Evolutionary conservation across 2,329 filamentous ascomycete genomes (phyloP).

Genomic region (Mycosphaerella sp.): DNA sequence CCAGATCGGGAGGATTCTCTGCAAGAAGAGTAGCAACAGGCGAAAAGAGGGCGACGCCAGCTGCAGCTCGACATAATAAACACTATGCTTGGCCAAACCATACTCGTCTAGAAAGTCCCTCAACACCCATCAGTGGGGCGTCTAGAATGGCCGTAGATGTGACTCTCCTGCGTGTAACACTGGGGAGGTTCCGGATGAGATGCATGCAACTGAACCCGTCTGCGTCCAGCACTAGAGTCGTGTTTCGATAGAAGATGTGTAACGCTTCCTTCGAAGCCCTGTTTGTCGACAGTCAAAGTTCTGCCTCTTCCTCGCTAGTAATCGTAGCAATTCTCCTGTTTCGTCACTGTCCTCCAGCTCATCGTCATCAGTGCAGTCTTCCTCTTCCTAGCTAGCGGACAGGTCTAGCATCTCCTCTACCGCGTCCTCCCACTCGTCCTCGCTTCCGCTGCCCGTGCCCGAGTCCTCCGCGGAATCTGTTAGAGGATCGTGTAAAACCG

Average conservation of each 20-base stretch:
- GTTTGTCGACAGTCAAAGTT: not conserved
- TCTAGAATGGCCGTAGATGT: not conserved
- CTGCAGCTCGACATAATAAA: not conserved
- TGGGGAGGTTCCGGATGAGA: not conserved
- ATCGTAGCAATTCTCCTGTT: not conserved
- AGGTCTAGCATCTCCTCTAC: not conserved
- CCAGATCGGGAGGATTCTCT: not conserved
- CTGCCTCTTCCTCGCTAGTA: not conserved
- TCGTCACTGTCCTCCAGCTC: slow-evolving; percentile 2
- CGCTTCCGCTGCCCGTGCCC: not conserved
- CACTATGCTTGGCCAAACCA: slow-evolving; percentile 4
- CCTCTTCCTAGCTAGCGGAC: not conserved
- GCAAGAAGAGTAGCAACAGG: slow-evolving; percentile 7
- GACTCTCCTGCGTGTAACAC: not conserved
- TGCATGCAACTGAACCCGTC: slow-evolving; percentile 1
- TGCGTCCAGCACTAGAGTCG: slow-evolving; percentile 5
- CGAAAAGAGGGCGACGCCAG: not conserved
- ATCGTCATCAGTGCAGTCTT: not conserved
- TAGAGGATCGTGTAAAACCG: slow-evolving; percentile 2
- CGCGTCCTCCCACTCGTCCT: not conserved
- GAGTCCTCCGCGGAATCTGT: not conserved
- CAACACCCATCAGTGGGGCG: not conserved
- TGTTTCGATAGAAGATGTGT: slow-evolving; percentile 1
- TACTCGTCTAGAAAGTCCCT: not conserved
- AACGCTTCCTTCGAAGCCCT: not conserved